Conservation (phyloP, 192 early-diverging fungal genomes). For the Backusella luteola region DNA sequence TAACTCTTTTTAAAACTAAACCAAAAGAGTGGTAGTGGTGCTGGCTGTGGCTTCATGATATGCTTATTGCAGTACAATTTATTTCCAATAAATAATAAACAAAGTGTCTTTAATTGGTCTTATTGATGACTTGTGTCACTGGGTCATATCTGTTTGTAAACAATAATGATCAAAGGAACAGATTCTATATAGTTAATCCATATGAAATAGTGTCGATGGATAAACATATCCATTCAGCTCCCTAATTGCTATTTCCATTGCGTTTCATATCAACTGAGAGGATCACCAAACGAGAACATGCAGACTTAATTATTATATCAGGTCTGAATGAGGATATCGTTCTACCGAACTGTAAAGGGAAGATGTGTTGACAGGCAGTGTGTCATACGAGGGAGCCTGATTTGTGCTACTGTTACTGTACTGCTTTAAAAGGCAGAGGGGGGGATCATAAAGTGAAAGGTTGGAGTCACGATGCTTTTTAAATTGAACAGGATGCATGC, state of each 20-base stretch:
- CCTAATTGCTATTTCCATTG: background rate
- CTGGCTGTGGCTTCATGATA: background rate
- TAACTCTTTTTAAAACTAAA: conserved; percentile 5
- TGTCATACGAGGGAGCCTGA: conserved; percentile 4
- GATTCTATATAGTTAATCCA: background rate
- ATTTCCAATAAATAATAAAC: background rate
- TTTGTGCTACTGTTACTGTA: conserved; percentile 1
- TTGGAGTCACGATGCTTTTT: background rate
- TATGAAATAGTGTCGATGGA: background rate
- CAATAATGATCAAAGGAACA: background rate
- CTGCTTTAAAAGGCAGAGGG: background rate
- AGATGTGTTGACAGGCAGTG: background rate
- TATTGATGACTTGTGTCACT: conserved; percentile 3
- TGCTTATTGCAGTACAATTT: background rate
- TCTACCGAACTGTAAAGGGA: background rate
- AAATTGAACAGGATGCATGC: conserved; percentile 3
- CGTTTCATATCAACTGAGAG: background rate
- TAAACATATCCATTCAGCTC: background rate
- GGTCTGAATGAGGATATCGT: background rate
- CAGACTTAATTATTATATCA: background rate
- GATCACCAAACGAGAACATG: background rate
- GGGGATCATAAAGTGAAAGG: background rate
- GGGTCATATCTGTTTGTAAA: background rate
- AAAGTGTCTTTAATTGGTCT: background rate
- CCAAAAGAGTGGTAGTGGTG: background rate